Conservation (phyloP, 176 grass and related monocot species). For the Tillandsia leiboldiana region DNA sequence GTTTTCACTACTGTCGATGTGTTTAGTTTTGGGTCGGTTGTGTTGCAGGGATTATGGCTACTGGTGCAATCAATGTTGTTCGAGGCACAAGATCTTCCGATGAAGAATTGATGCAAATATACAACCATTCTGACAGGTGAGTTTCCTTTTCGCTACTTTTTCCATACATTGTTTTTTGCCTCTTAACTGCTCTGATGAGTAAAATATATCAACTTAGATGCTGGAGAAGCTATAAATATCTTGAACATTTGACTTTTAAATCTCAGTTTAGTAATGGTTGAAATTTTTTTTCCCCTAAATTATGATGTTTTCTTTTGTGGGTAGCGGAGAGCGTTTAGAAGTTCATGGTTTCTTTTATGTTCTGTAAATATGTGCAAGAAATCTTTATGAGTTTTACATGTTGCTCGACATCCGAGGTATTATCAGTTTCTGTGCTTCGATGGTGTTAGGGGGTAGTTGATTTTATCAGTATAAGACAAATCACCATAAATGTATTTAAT, state of each 20-base stretch:
- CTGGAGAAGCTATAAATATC: neutral
- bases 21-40: neutral
- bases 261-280: neutral
- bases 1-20: neutral
- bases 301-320: neutral
- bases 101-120: conserved; percentile 87
- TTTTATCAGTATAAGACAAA: no score
- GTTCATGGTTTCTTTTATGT: neutral
- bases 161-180: neutral
- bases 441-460: no score
- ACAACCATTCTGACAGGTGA: conserved; percentile 88
- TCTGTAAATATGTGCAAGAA: neutral
- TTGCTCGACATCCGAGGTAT: neutral
- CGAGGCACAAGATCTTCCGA: conserved; percentile 75
- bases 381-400: neutral
- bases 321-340: neutral
- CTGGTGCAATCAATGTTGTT: conserved; percentile 92
- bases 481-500: no score
- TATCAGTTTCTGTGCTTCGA: no score
- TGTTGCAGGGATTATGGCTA: conserved; percentile 78
- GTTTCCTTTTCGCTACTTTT: neutral
- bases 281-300: neutral
- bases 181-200: no score
- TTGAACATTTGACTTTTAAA: neutral
- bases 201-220: neutral